Percentiles rank a stretch among this genome's conserved stretches.
These are phyloP conservation scores for Veloporphyrellus conicus DNA, from an alignment of 1,284 basidiomycete genomes.

Conservation along the genomic window DNA sequence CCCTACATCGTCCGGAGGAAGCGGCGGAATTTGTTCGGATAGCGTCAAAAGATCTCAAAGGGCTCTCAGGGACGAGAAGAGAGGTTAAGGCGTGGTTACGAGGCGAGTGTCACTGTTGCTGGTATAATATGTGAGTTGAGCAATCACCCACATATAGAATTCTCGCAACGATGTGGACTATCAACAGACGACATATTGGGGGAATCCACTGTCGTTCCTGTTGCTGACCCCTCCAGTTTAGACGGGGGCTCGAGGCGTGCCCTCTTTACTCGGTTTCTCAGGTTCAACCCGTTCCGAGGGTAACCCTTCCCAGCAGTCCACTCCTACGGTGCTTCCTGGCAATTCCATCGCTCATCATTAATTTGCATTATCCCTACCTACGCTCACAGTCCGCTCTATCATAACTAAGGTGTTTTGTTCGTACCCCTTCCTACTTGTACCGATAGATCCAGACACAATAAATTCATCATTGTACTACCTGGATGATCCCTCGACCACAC, in stretches of 20 bases:
- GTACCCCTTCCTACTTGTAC: no score
- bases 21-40: background rate
- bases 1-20: background rate
- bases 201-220: background rate
- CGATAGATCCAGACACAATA: conserved; percentile 13
- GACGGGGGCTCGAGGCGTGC: background rate
- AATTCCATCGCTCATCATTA: no score
- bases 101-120: background rate
- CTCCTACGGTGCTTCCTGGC: no score
- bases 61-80: background rate
- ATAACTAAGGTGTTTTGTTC: no score
- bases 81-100: background rate
- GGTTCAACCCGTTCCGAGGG: no score
- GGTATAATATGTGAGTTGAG: background rate
- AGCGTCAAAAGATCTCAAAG: background rate
- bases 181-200: background rate
- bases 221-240: background rate
- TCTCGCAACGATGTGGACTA: background rate
- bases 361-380: no score
- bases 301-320: no score
- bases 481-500: conserved; percentile 31
- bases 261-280: no score
- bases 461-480: conserved; percentile 33
- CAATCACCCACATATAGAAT: background rate
- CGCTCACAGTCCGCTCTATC: no score